Conservation (phyloP, 805 yeast species). For the Kluyveromyces aestuarii region DNA sequence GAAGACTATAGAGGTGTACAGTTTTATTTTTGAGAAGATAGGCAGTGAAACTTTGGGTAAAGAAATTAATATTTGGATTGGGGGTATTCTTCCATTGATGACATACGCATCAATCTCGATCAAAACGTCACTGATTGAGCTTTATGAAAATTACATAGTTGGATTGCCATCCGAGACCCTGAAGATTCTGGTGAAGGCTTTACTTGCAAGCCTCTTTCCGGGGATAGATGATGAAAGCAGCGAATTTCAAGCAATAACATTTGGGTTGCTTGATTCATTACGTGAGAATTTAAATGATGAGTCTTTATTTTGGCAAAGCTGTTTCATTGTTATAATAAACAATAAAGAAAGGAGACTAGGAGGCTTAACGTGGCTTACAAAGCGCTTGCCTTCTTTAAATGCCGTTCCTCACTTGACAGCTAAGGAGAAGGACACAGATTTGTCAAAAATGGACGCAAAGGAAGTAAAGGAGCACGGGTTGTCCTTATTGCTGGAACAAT, state of each 20-base stretch:
- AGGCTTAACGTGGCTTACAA: slow-evolving; percentile 63
- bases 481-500: slow-evolving; percentile 36
- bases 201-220: slow-evolving; percentile 67
- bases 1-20: slow-evolving; percentile 74
- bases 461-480: slow-evolving; percentile 28
- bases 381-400: slow-evolving; percentile 52
- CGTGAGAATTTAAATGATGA: slow-evolving; percentile 52
- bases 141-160: slow-evolving; percentile 49
- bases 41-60: slow-evolving; percentile 45
- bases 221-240: slow-evolving; percentile 90
- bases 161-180: slow-evolving; percentile 41
- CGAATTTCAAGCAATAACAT: slow-evolving; percentile 60
- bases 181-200: slow-evolving; percentile 52
- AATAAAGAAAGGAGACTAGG: slow-evolving; percentile 78
- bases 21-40: slow-evolving; percentile 54
- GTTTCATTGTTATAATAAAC: slow-evolving; percentile 65
- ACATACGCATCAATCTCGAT: slow-evolving; percentile 84
- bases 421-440: slow-evolving; percentile 6
- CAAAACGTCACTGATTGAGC: slow-evolving; percentile 62
- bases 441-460: slow-evolving; percentile 12
- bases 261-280: slow-evolving; percentile 52
- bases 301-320: slow-evolving; percentile 76
- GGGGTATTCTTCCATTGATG: slow-evolving; percentile 85
- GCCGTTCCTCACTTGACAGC: slow-evolving; percentile 26
- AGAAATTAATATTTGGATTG: slow-evolving; percentile 72